phyloP scores from a whole-genome alignment of 345 rosid species.

The Erodium maritimum region DNA sequence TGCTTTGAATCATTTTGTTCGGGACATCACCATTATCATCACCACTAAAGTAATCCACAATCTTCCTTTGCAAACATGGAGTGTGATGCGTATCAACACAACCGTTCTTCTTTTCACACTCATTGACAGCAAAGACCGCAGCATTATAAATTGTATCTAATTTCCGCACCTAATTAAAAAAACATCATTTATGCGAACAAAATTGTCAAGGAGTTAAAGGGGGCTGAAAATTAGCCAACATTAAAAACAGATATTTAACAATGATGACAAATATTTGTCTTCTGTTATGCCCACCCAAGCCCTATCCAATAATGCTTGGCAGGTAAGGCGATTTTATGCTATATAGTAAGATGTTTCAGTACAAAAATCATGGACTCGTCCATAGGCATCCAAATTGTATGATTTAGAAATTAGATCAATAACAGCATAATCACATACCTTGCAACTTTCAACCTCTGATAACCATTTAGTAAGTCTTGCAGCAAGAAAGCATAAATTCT shows the following conservation, averaged over 20 bases:
- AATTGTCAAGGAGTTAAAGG: background rate
- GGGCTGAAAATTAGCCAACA: no score
- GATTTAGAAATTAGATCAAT: constrained; percentile 8
- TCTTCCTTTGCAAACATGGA: constrained; percentile 41
- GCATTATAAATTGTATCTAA: constrained; percentile 43
- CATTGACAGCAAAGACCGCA: constrained; percentile 25
- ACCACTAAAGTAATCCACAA: constrained; percentile 42
- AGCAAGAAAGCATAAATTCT: constrained; percentile 51
- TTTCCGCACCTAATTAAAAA: constrained; percentile 29
- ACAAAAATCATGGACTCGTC: no score
- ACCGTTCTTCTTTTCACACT: constrained; percentile 34
- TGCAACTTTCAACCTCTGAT: constrained; percentile 57
- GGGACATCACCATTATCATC: constrained; percentile 17
- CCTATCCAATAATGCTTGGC: background rate
- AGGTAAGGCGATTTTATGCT: background rate
- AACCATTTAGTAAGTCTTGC: constrained; percentile 68
- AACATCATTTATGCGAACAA: background rate
- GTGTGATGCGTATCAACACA: constrained; percentile 39
- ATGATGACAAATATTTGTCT: background rate
- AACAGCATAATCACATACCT: constrained; percentile 34
- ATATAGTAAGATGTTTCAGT: no score
- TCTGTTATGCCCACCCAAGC: no score
- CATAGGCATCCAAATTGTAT: background rate
- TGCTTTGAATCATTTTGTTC: constrained; percentile 29
- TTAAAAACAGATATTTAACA: no score